Conservation (phyloP, 352 stramenopile species). For the Pythium oligandrum region DNA sequence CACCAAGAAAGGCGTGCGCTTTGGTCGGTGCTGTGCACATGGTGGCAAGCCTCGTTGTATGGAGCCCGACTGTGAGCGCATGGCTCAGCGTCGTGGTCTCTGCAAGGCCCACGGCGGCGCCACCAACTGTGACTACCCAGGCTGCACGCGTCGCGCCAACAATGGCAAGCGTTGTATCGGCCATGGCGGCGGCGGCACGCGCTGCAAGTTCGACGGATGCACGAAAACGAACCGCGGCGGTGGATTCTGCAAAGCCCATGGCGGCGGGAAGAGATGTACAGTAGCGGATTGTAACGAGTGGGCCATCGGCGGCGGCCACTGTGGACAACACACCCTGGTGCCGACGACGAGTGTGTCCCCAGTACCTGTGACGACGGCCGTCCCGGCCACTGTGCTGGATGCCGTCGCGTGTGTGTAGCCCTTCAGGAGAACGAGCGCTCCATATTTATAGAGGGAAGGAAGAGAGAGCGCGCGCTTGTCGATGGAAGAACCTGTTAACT, state of each 20-base stretch:
- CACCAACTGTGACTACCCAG: slow-evolving; percentile 48
- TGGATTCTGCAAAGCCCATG: slow-evolving; percentile 74
- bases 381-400: too few species aligned
- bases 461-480: too few species aligned
- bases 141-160: slow-evolving; percentile 66
- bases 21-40: slow-evolving; percentile 69
- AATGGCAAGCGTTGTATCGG: slow-evolving; percentile 78
- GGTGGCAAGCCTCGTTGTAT: slow-evolving; percentile 65
- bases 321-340: slow-evolving; percentile 59
- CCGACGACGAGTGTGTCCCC: slow-evolving; percentile 1
- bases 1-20: slow-evolving; percentile 81
- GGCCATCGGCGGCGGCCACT: slow-evolving; percentile 62
- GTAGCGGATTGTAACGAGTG: slow-evolving; percentile 58
- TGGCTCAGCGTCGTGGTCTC: slow-evolving; percentile 53
- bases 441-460: neutral
- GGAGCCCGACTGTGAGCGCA: slow-evolving; percentile 61
- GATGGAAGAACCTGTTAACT: too few species aligned
- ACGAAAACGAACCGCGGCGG: slow-evolving; percentile 74
- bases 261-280: slow-evolving; percentile 74
- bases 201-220: slow-evolving; percentile 63
- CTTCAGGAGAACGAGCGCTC: neutral
- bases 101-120: slow-evolving; percentile 82
- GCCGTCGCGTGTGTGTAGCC: slow-evolving; percentile 28
- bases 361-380: too few species aligned
- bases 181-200: slow-evolving; percentile 70